These are phyloP conservation scores for Symbiodinium natans DNA, from an alignment of 73 alveolate genomes.

Conservation along the genomic window DNA sequence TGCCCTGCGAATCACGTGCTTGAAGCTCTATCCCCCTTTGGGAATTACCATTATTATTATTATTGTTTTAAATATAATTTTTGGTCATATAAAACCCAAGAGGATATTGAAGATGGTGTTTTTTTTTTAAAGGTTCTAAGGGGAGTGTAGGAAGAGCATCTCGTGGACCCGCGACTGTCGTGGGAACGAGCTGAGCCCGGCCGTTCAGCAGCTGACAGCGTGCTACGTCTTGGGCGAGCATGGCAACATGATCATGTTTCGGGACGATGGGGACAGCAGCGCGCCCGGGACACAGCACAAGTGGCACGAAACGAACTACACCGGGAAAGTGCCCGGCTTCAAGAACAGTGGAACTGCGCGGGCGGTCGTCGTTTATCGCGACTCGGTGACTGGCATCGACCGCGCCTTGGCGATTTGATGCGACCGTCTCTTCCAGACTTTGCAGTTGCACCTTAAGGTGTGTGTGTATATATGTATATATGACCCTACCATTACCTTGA, in stretches of 20 bases:
- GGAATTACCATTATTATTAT: too few relatives aligned
- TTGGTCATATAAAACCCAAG: too few relatives aligned
- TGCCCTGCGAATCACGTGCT: constrained; percentile 22
- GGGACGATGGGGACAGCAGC: not conserved
- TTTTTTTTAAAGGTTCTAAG: too few relatives aligned
- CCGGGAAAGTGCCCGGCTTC: not conserved
- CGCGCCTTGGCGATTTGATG: constrained; percentile 3
- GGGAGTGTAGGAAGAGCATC: not conserved
- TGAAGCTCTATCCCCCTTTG: too few relatives aligned
- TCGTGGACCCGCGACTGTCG: constrained; percentile 21
- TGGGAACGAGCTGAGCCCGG: not conserved
- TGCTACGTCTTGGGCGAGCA: constrained; percentile 18
- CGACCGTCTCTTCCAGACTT: too few relatives aligned
- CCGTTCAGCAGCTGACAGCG: not conserved
- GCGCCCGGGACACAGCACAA: constrained; percentile 35
- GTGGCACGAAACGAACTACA: constrained; percentile 45
- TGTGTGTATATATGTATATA: too few relatives aligned
- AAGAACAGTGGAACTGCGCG: not conserved
- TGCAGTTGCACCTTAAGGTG: too few relatives aligned
- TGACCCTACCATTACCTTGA: too few relatives aligned
- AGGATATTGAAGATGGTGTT: not conserved
- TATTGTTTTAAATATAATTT: too few relatives aligned
- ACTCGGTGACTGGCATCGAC: constrained; percentile 30
- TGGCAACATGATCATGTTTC: constrained; percentile 42
- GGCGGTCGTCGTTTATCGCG: constrained; percentile 46